Evolutionary conservation across 768 basidiomycete genomes (phyloP).

Genomic region (Serendipita vermifera): DNA sequence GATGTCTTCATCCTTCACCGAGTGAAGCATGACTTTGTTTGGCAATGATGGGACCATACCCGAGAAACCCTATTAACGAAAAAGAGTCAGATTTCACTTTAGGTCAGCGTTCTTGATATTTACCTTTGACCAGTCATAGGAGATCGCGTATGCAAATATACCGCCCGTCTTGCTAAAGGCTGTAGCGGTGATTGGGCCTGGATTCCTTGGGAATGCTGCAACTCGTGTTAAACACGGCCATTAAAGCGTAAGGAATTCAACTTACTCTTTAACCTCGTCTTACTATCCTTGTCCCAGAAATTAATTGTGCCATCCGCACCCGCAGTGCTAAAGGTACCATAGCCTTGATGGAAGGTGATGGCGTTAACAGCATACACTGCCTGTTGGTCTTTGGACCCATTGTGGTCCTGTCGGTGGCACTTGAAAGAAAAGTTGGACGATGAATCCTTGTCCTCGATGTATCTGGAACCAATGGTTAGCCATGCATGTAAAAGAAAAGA

Average conservation of each 20-base stretch:
- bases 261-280: slow-evolving; percentile 81
- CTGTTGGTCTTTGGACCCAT: slow-evolving; percentile 47
- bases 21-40: slow-evolving; percentile 32
- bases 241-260: slow-evolving; percentile 9
- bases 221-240: slow-evolving; percentile 12
- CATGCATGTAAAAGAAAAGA: slow-evolving; percentile 3
- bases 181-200: slow-evolving; percentile 66
- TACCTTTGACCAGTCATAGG: slow-evolving; percentile 82
- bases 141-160: slow-evolving; percentile 85
- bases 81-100: not conserved
- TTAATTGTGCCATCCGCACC: slow-evolving; percentile 80
- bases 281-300: slow-evolving; percentile 91
- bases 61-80: slow-evolving; percentile 60
- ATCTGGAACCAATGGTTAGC: slow-evolving; percentile 32
- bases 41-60: slow-evolving; percentile 52
- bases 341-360: slow-evolving; percentile 72
- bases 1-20: slow-evolving; percentile 31
- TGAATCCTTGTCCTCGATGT: slow-evolving; percentile 70
- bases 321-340: slow-evolving; percentile 76
- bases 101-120: not conserved
- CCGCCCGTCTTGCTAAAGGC: slow-evolving; percentile 78
- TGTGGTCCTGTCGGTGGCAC: slow-evolving; percentile 51
- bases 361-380: slow-evolving; percentile 74
- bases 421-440: slow-evolving; percentile 84
- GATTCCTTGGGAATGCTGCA: slow-evolving; percentile 56